Conservation (phyloP, 257 asterid genomes). For the Rhazya stricta region DNA sequence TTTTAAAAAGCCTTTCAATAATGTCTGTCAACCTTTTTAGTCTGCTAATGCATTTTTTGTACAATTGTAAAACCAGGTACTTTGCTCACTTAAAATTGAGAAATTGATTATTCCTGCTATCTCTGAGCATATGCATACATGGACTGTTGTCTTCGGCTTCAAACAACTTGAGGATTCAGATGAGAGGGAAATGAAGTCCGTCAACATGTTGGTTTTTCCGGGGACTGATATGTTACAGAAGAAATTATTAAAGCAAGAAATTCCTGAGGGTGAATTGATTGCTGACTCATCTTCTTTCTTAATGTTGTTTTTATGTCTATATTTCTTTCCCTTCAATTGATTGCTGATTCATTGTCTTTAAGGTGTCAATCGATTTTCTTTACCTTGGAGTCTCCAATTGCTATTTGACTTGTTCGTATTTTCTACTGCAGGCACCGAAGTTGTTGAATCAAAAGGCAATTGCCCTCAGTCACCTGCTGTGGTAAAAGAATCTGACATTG, state of each 20-base stretch:
- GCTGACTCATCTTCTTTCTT: slow-evolving; percentile 6
- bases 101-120: slow-evolving; percentile 82
- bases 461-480: slow-evolving; percentile 28
- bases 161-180: slow-evolving; percentile 51
- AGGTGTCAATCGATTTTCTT: background rate
- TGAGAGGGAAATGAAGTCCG: slow-evolving; percentile 55
- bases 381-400: slow-evolving; percentile 13
- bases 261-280: slow-evolving; percentile 38
- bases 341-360: background rate
- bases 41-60: background rate
- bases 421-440: slow-evolving; percentile 30
- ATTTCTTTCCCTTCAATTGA: background rate
- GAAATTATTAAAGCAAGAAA: slow-evolving; percentile 41
- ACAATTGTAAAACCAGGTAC: slow-evolving; percentile 47
- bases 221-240: slow-evolving; percentile 91
- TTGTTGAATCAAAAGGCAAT: slow-evolving; percentile 23
- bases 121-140: slow-evolving; percentile 75
- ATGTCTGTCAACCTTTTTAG: background rate
- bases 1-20: background rate
- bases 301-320: background rate
- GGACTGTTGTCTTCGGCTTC: slow-evolving; percentile 74
- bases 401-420: slow-evolving; percentile 8
- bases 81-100: slow-evolving; percentile 57
- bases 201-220: slow-evolving; percentile 86
- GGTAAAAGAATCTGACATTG: slow-evolving; percentile 30